Conservation (phyloP, 768 basidiomycete genomes). For the Dictyophora rubrovolvata region DNA sequence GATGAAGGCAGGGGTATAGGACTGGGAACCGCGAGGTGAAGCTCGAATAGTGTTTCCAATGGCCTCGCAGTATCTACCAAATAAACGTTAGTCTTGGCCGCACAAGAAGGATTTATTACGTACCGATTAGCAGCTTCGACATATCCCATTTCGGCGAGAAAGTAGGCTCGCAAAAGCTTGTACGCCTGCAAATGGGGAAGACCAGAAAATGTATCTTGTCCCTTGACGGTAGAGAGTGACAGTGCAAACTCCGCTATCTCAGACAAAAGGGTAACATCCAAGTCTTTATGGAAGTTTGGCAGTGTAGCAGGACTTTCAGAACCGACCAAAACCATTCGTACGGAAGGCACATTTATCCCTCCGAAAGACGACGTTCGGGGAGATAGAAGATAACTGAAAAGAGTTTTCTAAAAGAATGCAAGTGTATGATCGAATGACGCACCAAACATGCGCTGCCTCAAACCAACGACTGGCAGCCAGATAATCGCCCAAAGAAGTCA, state of each 20-base stretch:
- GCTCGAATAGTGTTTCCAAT: conserved; percentile 48
- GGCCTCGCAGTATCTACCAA: conserved; percentile 81
- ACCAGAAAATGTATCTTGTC: conserved; percentile 78
- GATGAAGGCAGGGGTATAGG: conserved; percentile 53
- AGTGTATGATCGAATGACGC: conserved; percentile 19
- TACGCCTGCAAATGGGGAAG: conserved; percentile 83
- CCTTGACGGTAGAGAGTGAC: conserved; percentile 68
- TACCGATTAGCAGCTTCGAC: conserved; percentile 68
- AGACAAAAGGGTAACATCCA: conserved; percentile 72
- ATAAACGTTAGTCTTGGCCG: background rate
- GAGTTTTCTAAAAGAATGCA: conserved; percentile 3
- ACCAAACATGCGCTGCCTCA: conserved; percentile 93
- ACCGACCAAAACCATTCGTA: conserved; percentile 68
- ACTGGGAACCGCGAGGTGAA: conserved; percentile 46
- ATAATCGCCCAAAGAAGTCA: conserved; percentile 80
- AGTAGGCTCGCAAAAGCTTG: conserved; percentile 66
- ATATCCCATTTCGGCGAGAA: conserved; percentile 75
- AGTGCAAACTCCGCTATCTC: conserved; percentile 90
- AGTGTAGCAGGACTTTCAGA: conserved; percentile 43
- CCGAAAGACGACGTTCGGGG: conserved; percentile 69
- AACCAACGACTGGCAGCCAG: conserved; percentile 60
- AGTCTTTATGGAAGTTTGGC: conserved; percentile 49
- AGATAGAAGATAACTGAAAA: conserved; percentile 70
- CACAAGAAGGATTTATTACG: conserved; percentile 8
- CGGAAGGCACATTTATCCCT: conserved; percentile 54